Conservation (phyloP, 2,329 filamentous ascomycete species). For the Claviceps arundinis region DNA sequence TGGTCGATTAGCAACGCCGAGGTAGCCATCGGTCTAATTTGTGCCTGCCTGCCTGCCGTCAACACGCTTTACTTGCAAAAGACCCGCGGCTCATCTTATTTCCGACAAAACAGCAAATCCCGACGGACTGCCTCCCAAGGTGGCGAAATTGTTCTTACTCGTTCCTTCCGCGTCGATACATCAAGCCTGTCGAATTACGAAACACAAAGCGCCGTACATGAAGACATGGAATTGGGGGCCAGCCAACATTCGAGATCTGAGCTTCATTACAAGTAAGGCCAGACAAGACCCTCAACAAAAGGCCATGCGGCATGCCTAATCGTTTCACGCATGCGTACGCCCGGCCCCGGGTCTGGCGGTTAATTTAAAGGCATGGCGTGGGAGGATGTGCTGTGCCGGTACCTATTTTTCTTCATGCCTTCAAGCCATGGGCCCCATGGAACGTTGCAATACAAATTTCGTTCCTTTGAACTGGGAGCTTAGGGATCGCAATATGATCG, state of each 20-base stretch:
- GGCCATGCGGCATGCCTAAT: neutral
- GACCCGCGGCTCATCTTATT: constrained; percentile 12
- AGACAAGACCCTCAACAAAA: neutral
- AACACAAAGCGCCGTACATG: constrained; percentile 9
- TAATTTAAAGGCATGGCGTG: too few relatives aligned
- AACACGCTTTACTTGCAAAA: constrained; percentile 11
- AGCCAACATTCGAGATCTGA: neutral
- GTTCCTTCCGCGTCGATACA: constrained; percentile 15
- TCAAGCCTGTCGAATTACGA: constrained; percentile 8
- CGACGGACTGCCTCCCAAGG: constrained; percentile 2
- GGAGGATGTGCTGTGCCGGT: too few relatives aligned
- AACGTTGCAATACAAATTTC: too few relatives aligned
- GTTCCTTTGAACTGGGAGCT: too few relatives aligned
- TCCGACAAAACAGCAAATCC: constrained; percentile 9
- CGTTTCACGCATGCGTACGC: neutral
- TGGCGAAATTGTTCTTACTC: constrained; percentile 18
- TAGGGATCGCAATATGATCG: too few relatives aligned
- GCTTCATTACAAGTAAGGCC: neutral
- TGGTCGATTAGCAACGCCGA: constrained; percentile 15
- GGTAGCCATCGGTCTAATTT: constrained; percentile 18
- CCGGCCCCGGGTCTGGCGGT: too few relatives aligned
- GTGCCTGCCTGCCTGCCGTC: constrained; percentile 17
- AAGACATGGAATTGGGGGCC: constrained; percentile 12
- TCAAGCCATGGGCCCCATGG: too few relatives aligned
- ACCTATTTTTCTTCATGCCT: too few relatives aligned